Percentiles rank a stretch among this genome's conserved stretches.
These are phyloP conservation scores for Podaxis sp. DNA, from an alignment of 768 basidiomycete genomes.

Conservation along the genomic window DNA sequence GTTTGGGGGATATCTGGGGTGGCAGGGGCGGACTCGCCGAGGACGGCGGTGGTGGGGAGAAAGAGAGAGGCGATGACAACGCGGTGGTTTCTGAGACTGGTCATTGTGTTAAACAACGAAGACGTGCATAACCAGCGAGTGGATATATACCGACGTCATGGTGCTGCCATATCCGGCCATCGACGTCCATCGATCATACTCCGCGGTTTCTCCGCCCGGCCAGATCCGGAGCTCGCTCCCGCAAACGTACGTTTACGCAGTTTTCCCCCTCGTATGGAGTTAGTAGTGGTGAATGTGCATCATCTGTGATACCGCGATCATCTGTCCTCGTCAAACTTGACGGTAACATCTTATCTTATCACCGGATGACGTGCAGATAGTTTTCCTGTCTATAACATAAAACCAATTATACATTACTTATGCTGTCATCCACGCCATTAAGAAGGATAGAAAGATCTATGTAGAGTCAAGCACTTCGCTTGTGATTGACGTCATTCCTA, in stretches of 20 bases:
- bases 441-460: not conserved
- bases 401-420: not conserved
- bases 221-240: not conserved
- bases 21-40: constrained; percentile 53
- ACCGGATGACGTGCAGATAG: not conserved
- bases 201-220: constrained; percentile 1
- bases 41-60: constrained; percentile 69
- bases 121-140: not conserved
- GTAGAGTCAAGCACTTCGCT: not conserved
- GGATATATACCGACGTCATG: constrained; percentile 13
- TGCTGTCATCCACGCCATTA: not conserved
- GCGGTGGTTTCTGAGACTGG: constrained; percentile 69
- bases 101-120: constrained; percentile 39
- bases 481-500: not conserved
- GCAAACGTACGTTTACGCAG: not conserved
- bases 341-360: not conserved
- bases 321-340: not conserved
- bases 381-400: not conserved
- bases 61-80: constrained; percentile 84
- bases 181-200: constrained; percentile 8
- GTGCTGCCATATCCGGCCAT: constrained; percentile 12
- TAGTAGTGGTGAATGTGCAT: not conserved
- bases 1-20: constrained; percentile 40
- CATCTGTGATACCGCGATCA: not conserved
- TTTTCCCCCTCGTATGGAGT: not conserved